Evolutionary conservation across 129 eudicot genomes (phyloP).

Genomic region (Flaveria linearis): DNA sequence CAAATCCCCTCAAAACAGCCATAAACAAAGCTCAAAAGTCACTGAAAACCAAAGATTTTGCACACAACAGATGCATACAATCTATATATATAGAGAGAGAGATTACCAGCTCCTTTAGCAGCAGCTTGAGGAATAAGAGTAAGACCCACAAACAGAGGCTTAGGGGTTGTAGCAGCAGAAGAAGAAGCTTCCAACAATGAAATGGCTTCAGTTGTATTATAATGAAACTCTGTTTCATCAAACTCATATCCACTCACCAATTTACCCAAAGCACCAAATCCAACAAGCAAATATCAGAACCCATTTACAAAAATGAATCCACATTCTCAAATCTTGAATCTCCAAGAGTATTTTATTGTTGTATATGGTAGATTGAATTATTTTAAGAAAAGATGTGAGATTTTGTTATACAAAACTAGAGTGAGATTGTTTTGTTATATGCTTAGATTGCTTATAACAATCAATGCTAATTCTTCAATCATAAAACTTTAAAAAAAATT

Average conservation of each 20-base stretch:
- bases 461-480: no score
- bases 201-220: no score
- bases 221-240: slow-evolving; percentile 44
- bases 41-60: background rate
- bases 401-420: slow-evolving; percentile 18
- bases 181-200: no score
- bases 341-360: no score
- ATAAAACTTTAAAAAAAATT: no score
- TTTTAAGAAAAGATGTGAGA: background rate
- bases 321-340: slow-evolving; percentile 37
- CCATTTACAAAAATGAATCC: slow-evolving; percentile 22
- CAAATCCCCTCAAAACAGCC: background rate
- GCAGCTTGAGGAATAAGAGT: slow-evolving; percentile 80
- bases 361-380: no score
- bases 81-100: slow-evolving; percentile 12
- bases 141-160: slow-evolving; percentile 61
- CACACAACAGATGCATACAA: background rate
- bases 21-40: no score
- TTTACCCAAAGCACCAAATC: slow-evolving; percentile 19
- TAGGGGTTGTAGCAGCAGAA: slow-evolving; percentile 41
- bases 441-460: no score
- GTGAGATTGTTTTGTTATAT: no score
- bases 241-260: slow-evolving; percentile 32
- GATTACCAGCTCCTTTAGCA: slow-evolving; percentile 80
- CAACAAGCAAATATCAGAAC: slow-evolving; percentile 22